A percentile compares a stretch with the other conserved stretches of the same genome.
Conservation (phyloP, 805 yeast species). For the Lipomyces yamadae region DNA sequence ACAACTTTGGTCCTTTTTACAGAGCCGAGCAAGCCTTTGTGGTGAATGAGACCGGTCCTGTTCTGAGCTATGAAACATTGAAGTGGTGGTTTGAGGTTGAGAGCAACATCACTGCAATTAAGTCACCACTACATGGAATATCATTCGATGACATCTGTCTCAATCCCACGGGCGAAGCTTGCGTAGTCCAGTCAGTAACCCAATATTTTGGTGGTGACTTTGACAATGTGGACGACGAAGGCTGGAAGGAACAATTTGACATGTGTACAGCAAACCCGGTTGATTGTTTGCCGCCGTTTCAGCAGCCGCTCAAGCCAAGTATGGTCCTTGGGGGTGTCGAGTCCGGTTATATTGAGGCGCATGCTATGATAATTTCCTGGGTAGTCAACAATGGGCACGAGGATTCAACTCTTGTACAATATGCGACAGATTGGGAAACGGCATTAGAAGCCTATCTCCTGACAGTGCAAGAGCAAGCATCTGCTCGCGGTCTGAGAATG, state of each 20-base stretch:
- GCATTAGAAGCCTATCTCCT: slow-evolving; percentile 61
- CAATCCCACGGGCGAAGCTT: slow-evolving; percentile 77
- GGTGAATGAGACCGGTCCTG: slow-evolving; percentile 68
- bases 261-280: slow-evolving; percentile 82
- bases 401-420: slow-evolving; percentile 51
- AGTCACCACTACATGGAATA: slow-evolving; percentile 41
- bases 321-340: slow-evolving; percentile 68
- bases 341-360: slow-evolving; percentile 59
- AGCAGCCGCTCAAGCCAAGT: slow-evolving; percentile 81
- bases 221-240: slow-evolving; percentile 51
- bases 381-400: slow-evolving; percentile 61
- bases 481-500: slow-evolving; percentile 59
- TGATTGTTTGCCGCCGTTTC: slow-evolving; percentile 85
- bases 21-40: slow-evolving; percentile 83
- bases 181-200: slow-evolving; percentile 85
- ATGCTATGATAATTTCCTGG: slow-evolving; percentile 78
- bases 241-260: slow-evolving; percentile 62
- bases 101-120: slow-evolving; percentile 51
- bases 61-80: slow-evolving; percentile 69
- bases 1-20: slow-evolving; percentile 88
- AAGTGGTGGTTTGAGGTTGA: slow-evolving; percentile 93
- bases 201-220: slow-evolving; percentile 81
- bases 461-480: slow-evolving; percentile 54
- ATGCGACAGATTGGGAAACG: slow-evolving; percentile 72
- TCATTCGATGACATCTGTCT: slow-evolving; percentile 73